These are phyloP conservation scores for Raddia distichophylla DNA, from an alignment of 176 grass and related monocot species.

Conservation along the genomic window DNA sequence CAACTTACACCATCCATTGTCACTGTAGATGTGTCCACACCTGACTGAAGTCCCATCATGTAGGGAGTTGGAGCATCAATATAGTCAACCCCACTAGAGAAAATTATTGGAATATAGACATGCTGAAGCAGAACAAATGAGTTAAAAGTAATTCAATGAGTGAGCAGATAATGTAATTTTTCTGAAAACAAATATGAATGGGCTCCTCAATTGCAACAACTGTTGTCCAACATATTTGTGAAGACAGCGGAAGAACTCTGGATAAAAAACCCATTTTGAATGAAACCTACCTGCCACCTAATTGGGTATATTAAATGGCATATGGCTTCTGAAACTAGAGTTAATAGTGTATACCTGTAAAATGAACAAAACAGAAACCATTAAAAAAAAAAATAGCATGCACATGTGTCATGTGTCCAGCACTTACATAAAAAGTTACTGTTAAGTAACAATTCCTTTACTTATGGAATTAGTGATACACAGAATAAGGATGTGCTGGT, in stretches of 20 bases:
- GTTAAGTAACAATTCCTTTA: conserved; percentile 36
- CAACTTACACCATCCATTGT: conserved; percentile 99
- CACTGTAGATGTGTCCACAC: conserved; percentile 85
- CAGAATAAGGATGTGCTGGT: conserved; percentile 27
- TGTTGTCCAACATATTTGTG: conserved; percentile 37
- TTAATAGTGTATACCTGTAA: conserved; percentile 90
- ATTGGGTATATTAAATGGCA: conserved; percentile 99
- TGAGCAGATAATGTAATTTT: conserved; percentile 32
- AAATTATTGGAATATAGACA: conserved; percentile 98
- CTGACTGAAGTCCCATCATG: conserved; percentile 99
- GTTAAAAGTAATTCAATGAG: conserved; percentile 20
- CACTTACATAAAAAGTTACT: conserved; percentile 27
- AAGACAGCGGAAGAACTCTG: not conserved
- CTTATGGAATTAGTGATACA: conserved; percentile 17
- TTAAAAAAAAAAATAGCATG: conserved; percentile 31
- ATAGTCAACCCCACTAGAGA: conserved; percentile 99
- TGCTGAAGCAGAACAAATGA: conserved; percentile 72
- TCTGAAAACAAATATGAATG: conserved; percentile 34
- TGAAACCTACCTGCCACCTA: conserved; percentile 89
- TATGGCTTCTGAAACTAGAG: conserved; percentile 96
- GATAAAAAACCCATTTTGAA: conserved; percentile 37
- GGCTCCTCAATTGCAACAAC: conserved; percentile 32
- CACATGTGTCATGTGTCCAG: conserved; percentile 23
- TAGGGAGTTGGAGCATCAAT: conserved; percentile 99
- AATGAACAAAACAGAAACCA: conserved; percentile 44